These are phyloP conservation scores for Diaporthe citriasiana DNA, from an alignment of 2,329 filamentous ascomycete species.

Conservation along the genomic window DNA sequence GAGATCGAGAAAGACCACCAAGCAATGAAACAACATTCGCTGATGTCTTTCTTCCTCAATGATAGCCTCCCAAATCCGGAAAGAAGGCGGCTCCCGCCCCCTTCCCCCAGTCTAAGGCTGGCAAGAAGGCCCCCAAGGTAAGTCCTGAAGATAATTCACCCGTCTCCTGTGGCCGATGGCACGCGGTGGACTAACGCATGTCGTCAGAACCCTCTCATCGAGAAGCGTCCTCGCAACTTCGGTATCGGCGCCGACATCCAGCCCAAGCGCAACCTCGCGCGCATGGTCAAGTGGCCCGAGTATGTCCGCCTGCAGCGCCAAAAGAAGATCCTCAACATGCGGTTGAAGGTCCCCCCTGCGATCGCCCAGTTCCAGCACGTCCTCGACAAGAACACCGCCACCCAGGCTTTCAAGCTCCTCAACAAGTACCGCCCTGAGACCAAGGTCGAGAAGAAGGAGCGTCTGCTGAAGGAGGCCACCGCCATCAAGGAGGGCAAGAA, in stretches of 20 bases:
- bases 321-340: constrained; percentile 96
- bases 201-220: constrained; percentile 94
- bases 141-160: constrained; percentile 55
- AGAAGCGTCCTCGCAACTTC: constrained; percentile 98
- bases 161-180: constrained; percentile 1
- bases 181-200: constrained; percentile 43
- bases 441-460: constrained; percentile 99
- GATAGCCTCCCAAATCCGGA: constrained; percentile 98
- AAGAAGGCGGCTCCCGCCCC: constrained; percentile 99
- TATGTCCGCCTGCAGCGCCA: constrained; percentile 98
- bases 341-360: constrained; percentile 97
- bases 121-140: constrained; percentile 98
- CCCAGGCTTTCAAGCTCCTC: constrained; percentile 98
- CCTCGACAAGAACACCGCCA: constrained; percentile 95
- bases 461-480: constrained; percentile 96
- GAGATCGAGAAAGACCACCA: constrained; percentile 88
- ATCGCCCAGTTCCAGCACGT: constrained; percentile 98
- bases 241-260: constrained; percentile 99
- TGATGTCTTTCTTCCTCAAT: constrained; percentile 99
- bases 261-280: constrained; percentile 92
- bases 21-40: constrained; percentile 84
- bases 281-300: constrained; percentile 99
- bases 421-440: constrained; percentile 99
- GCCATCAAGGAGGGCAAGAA: constrained; percentile 99
- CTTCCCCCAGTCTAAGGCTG: constrained; percentile 94